Conservation (phyloP, 2,329 filamentous ascomycete species). For the Ophiostoma populinum region DNA sequence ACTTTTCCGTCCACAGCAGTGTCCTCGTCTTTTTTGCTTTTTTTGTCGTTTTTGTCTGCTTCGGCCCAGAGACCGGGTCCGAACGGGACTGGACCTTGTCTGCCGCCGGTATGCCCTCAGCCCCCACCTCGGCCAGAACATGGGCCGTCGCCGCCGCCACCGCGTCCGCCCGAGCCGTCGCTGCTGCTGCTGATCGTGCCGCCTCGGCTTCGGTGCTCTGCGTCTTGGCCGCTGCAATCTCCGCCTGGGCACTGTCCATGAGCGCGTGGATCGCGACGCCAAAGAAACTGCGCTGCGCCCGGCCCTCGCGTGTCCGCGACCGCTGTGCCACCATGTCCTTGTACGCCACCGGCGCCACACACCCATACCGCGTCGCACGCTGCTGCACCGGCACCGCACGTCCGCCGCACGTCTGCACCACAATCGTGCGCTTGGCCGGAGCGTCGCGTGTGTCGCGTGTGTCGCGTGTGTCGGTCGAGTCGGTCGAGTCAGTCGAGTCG, state of each 20-base stretch:
- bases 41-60: constrained; percentile 22
- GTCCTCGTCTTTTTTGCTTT: constrained; percentile 11
- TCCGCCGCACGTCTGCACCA: constrained; percentile 33
- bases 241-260: constrained; percentile 51
- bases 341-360: constrained; percentile 33
- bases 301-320: constrained; percentile 47
- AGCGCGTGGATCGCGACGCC: constrained; percentile 81
- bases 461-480: background rate
- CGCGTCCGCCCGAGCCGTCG: background rate
- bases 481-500: background rate
- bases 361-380: constrained; percentile 21
- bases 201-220: constrained; percentile 14
- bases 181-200: background rate
- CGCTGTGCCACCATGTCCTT: constrained; percentile 51
- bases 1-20: constrained; percentile 91
- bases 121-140: no score
- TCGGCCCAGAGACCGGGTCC: background rate
- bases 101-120: background rate
- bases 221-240: constrained; percentile 29
- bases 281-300: constrained; percentile 65
- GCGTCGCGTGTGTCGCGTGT: no score
- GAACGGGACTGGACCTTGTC: background rate
- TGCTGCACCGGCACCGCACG: constrained; percentile 36
- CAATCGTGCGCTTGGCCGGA: background rate
- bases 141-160: background rate